Conservation (phyloP, 2,329 filamentous ascomycete species). For the Xylaria sp. region DNA sequence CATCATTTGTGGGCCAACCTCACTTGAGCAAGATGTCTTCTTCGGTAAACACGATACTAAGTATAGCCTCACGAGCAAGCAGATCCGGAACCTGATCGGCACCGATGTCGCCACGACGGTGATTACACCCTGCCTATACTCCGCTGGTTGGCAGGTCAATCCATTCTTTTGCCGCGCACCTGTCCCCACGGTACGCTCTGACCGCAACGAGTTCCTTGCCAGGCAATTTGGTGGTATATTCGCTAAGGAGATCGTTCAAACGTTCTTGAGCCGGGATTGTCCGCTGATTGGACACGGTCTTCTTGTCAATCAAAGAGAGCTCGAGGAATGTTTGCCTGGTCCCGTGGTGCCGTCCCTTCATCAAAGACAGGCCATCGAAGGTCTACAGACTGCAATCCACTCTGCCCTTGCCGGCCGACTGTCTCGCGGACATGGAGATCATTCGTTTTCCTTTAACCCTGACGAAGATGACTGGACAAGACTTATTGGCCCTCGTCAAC, state of each 20-base stretch:
- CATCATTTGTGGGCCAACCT: conserved; percentile 34
- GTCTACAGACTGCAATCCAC: conserved; percentile 24
- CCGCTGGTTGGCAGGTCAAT: conserved; percentile 37
- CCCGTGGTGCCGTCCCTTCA: conserved; percentile 17
- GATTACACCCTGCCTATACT: conserved; percentile 35
- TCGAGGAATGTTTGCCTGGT: conserved; percentile 14
- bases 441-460: conserved; percentile 33
- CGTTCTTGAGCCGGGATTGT: conserved; percentile 26
- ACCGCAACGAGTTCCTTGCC: conserved; percentile 28
- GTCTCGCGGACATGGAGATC: conserved; percentile 15
- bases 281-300: conserved; percentile 28
- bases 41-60: conserved; percentile 20
- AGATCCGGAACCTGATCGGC: conserved; percentile 26
- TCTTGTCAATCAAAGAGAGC: conserved; percentile 6
- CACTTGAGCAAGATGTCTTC: conserved; percentile 35
- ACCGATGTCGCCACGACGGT: conserved; percentile 21
- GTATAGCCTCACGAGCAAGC: conserved; percentile 15
- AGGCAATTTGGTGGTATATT: conserved; percentile 36
- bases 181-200: conserved; percentile 1
- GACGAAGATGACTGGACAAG: conserved; percentile 31
- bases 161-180: conserved; percentile 25
- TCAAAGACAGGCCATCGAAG: conserved; percentile 15
- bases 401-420: conserved; percentile 22
- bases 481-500: conserved; percentile 27
- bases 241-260: conserved; percentile 15